These are phyloP conservation scores for Orychophragmus violaceus DNA, from an alignment of 345 rosid species.

Conservation along the genomic window DNA sequence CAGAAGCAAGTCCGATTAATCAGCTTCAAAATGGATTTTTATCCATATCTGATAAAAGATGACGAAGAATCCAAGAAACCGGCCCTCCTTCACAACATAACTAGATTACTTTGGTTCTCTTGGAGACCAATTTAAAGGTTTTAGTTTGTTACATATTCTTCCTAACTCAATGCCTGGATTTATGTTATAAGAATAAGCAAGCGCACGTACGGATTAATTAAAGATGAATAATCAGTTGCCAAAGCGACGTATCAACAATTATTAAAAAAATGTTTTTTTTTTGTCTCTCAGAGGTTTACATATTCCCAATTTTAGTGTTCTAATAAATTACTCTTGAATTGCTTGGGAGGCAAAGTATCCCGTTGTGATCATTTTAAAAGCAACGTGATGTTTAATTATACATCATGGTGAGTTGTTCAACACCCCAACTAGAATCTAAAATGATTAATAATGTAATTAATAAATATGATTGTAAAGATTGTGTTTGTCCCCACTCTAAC, in stretches of 20 bases:
- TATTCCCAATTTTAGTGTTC: background rate
- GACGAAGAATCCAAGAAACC: too few relatives aligned
- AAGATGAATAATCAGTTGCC: background rate
- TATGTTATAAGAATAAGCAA: background rate
- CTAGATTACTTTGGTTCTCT: too few relatives aligned
- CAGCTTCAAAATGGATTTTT: too few relatives aligned
- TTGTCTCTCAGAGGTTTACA: background rate
- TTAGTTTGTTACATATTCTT: too few relatives aligned
- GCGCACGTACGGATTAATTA: conserved; percentile 22
- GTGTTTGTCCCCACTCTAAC: conserved; percentile 32
- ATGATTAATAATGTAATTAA: conserved; percentile 7
- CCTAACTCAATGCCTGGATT: too few relatives aligned
- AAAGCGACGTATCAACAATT: conserved; percentile 7
- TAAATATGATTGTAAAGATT: conserved; percentile 33
- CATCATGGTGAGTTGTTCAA: conserved; percentile 40
- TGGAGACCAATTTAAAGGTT: too few relatives aligned
- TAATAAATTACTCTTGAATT: background rate
- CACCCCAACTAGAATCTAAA: conserved; percentile 26
- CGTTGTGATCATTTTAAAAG: background rate
- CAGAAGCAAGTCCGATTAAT: too few relatives aligned
- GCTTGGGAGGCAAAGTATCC: conserved; percentile 19
- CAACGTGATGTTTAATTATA: conserved; percentile 3
- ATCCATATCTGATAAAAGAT: too few relatives aligned
- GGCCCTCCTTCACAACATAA: too few relatives aligned
- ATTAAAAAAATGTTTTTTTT: background rate